A percentile compares a stretch with the other conserved stretches of the same genome.
phyloP scores from a whole-genome alignment of 2,329 filamentous ascomycete genomes.

The Purpureocillium lavendulum region DNA sequence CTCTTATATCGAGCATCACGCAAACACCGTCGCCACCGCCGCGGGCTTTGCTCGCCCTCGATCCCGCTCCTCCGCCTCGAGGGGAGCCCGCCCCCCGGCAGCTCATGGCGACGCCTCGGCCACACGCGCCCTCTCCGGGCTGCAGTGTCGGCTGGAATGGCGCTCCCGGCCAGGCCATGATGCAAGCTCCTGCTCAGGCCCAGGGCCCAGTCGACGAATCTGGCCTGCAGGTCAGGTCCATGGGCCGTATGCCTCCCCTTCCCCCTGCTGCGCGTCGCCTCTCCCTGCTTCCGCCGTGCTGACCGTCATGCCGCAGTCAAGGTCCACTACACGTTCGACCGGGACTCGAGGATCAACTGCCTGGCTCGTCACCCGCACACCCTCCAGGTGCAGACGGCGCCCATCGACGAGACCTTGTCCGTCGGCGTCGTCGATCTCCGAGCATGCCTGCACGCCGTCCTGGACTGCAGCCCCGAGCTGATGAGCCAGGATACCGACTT shows the following conservation, averaged over 20 bases:
- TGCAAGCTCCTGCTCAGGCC: too few species aligned
- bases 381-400: slow-evolving; percentile 70
- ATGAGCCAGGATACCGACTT: slow-evolving; percentile 66
- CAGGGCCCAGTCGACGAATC: slow-evolving; percentile 24
- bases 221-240: slow-evolving; percentile 51
- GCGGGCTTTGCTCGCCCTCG: too few species aligned
- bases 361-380: slow-evolving; percentile 77
- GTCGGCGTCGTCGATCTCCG: slow-evolving; percentile 86
- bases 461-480: slow-evolving; percentile 75
- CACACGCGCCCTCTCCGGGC: slow-evolving; percentile 14
- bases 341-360: slow-evolving; percentile 79
- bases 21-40: too few species aligned
- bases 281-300: slow-evolving; percentile 7
- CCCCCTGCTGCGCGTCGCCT: slow-evolving; percentile 5
- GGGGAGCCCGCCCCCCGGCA: slow-evolving; percentile 1
- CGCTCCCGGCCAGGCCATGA: too few species aligned
- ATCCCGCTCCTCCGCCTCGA: neutral
- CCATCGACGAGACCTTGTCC: slow-evolving; percentile 68
- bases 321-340: slow-evolving; percentile 93
- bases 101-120: slow-evolving; percentile 32
- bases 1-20: too few species aligned
- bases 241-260: slow-evolving; percentile 56
- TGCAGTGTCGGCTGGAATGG: slow-evolving; percentile 19
- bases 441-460: slow-evolving; percentile 77
- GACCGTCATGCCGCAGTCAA: slow-evolving; percentile 56